phyloP scores from a whole-genome alignment of 2,329 filamentous ascomycete species.

The Metarhizium sp. region DNA sequence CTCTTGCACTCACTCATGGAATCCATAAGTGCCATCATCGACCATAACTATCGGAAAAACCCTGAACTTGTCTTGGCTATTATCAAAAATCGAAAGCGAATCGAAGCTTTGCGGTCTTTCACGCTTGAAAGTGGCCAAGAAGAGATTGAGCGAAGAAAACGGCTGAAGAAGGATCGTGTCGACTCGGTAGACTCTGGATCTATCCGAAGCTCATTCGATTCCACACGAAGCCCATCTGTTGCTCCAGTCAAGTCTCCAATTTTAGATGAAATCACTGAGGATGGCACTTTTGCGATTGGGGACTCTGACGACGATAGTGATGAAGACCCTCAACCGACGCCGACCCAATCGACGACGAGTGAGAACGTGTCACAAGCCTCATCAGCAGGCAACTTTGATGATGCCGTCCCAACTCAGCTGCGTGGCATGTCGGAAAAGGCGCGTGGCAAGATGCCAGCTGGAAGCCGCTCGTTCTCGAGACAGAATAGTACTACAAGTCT shows the following conservation, averaged over 20 bases:
- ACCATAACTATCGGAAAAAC: slow-evolving; percentile 79
- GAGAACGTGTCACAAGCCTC: slow-evolving; percentile 55
- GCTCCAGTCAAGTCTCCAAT: slow-evolving; percentile 15
- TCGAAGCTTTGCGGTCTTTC: slow-evolving; percentile 77
- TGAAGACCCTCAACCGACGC: slow-evolving; percentile 47
- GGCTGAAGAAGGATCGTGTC: slow-evolving; percentile 51
- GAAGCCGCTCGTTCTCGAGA: slow-evolving; percentile 71
- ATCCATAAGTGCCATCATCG: slow-evolving; percentile 80
- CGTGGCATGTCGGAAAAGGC: slow-evolving; percentile 97
- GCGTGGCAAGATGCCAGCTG: slow-evolving; percentile 86
- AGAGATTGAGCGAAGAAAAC: slow-evolving; percentile 74
- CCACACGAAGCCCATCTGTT: slow-evolving; percentile 49
- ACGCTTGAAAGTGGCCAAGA: slow-evolving; percentile 87
- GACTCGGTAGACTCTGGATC: slow-evolving; percentile 41
- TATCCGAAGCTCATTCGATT: slow-evolving; percentile 57
- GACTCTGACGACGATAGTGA: slow-evolving; percentile 61
- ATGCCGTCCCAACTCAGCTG: slow-evolving; percentile 72
- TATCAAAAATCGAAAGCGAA: slow-evolving; percentile 68
- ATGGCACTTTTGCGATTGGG: slow-evolving; percentile 78
- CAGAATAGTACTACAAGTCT: slow-evolving; percentile 86
- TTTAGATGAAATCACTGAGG: slow-evolving; percentile 40
- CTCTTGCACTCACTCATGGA: slow-evolving; percentile 77
- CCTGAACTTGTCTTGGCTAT: slow-evolving; percentile 72
- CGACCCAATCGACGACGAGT: slow-evolving; percentile 55
- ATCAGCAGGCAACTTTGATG: slow-evolving; percentile 60